Percentiles rank a stretch among this genome's conserved stretches.
phyloP scores from a whole-genome alignment of 441 rosid species.

The Manihot esculenta region DNA sequence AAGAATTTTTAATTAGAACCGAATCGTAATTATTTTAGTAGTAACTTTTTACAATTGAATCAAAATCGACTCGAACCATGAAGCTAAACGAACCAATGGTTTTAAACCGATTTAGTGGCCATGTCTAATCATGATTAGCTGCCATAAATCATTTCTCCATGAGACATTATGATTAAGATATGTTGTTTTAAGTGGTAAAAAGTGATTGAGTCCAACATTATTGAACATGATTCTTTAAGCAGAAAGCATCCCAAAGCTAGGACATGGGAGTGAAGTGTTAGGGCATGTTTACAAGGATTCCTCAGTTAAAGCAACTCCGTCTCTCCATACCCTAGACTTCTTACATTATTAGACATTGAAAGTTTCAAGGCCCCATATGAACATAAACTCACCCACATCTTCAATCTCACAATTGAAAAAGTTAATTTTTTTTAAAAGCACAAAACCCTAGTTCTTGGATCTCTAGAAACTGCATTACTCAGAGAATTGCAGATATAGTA shows the following conservation, averaged over 20 bases:
- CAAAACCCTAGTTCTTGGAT: constrained; percentile 20
- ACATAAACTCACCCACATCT: not conserved
- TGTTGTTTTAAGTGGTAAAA: not conserved
- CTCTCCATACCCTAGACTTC: not conserved
- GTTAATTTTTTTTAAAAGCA: not conserved
- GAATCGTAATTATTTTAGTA: no score
- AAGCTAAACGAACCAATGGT: no score
- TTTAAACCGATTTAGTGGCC: no score
- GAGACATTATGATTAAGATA: not conserved
- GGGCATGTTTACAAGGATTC: not conserved
- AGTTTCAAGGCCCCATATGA: not conserved
- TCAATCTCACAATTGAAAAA: no score
- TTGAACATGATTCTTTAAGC: not conserved
- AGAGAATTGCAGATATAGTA: not conserved
- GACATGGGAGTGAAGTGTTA: no score
- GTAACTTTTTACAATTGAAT: no score
- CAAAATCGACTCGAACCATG: no score
- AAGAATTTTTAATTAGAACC: no score
- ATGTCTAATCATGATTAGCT: not conserved
- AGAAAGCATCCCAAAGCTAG: not conserved
- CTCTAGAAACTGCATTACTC: not conserved
- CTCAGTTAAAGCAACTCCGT: not conserved
- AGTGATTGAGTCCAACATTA: constrained; percentile 25
- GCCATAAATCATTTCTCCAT: constrained; percentile 12
- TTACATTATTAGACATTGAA: not conserved